Conservation (phyloP, 2,329 filamentous ascomycete species). For the Periconia sp. region DNA sequence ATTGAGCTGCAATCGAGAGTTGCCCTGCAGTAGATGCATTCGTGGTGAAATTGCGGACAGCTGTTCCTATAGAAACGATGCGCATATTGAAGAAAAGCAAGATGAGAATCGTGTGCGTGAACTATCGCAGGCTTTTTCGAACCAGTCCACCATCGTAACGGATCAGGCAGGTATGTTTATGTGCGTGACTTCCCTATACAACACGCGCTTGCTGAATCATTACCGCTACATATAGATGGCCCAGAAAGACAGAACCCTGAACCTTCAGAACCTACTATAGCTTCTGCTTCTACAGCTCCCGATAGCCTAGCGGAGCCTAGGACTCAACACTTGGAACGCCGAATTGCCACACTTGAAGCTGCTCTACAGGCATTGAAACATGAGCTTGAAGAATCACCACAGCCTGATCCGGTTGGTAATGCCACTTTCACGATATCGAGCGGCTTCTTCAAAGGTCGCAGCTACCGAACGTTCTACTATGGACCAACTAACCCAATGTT, state of each 20-base stretch:
- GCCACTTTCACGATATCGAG: background rate
- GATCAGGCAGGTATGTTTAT: background rate
- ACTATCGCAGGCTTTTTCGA: background rate
- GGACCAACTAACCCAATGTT: slow-evolving; percentile 42
- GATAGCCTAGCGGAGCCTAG: background rate
- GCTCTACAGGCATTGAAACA: slow-evolving; percentile 1
- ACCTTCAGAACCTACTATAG: background rate
- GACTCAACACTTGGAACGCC: slow-evolving; percentile 4
- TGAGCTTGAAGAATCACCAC: background rate
- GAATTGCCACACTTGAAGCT: slow-evolving; percentile 11
- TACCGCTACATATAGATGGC: too few species aligned
- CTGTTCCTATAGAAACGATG: slow-evolving; percentile 37
- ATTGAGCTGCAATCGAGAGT: slow-evolving; percentile 44
- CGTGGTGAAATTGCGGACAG: slow-evolving; percentile 39
- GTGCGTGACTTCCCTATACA: background rate
- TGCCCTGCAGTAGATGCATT: slow-evolving; percentile 44
- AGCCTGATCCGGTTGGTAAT: slow-evolving; percentile 3
- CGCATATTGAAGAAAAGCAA: slow-evolving; percentile 12
- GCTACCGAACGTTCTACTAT: slow-evolving; percentile 45
- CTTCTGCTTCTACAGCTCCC: background rate
- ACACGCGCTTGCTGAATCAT: background rate
- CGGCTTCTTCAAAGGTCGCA: slow-evolving; percentile 42
- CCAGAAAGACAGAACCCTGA: too few species aligned
- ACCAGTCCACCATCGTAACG: background rate
- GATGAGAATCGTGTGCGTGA: background rate